These are phyloP conservation scores for Mucor plumbeus DNA, from an alignment of 371 early-diverging fungal species.

Conservation along the genomic window DNA sequence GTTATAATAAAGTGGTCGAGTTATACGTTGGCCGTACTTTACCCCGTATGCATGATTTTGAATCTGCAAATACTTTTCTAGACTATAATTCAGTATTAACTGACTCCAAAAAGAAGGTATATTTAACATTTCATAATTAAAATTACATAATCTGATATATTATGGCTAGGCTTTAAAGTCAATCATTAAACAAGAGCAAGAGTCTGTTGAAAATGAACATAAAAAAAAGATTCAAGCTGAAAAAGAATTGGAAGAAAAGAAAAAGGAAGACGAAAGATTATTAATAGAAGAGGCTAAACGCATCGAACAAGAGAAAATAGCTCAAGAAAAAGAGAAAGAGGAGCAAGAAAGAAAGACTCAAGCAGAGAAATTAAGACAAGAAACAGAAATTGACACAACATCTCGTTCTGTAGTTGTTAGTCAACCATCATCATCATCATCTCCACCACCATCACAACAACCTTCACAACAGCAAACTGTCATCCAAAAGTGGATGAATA, in stretches of 20 bases:
- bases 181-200: conserved; percentile 21
- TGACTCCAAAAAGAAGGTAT: conserved; percentile 45
- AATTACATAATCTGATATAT: conserved; percentile 17
- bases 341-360: conserved; percentile 12
- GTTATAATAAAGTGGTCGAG: conserved; percentile 36
- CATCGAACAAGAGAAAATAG: conserved; percentile 5
- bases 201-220: conserved; percentile 7
- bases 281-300: conserved; percentile 21
- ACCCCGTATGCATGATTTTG: conserved; percentile 42
- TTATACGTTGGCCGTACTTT: conserved; percentile 38
- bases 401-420: not conserved
- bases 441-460: not conserved
- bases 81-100: conserved; percentile 43
- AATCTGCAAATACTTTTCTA: conserved; percentile 42
- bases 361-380: conserved; percentile 1
- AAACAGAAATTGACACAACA: conserved; percentile 1
- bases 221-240: conserved; percentile 16
- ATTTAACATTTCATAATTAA: conserved; percentile 1
- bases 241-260: conserved; percentile 26
- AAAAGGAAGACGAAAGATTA: conserved; percentile 20
- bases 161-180: conserved; percentile 17
- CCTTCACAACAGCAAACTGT: not conserved
- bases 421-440: not conserved
- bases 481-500: conserved; percentile 36
- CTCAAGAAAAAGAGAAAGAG: conserved; percentile 13